Evolutionary conservation across 306 rosid genomes (phyloP), one percentile per base, ranked within the genome.

Genomic region (Vigna angularis): DNA sequence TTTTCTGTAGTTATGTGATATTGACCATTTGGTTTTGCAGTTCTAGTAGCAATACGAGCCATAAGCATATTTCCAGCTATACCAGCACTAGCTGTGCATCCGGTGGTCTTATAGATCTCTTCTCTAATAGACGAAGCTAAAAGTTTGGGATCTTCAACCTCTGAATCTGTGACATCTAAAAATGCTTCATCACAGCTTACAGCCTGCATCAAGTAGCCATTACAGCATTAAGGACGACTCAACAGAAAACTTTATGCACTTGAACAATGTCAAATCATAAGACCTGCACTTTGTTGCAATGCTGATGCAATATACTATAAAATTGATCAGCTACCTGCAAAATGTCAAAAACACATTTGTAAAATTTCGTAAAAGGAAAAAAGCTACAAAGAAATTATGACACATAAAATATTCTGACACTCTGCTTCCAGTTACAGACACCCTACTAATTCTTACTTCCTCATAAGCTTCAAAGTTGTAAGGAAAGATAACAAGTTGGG

Each of bases 101-200:
- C 82, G 36, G 98, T 95, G 42, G 81, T 87, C 83, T 83, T 87
- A 79, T 81, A 89, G 58, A 92, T 92, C 88, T 92, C 98, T 83
- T 73, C 81, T 83, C 98, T 88, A 70, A 92, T 84, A 40, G 80
- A 83, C 55, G 88, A 90, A 56, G 96, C 98, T 32, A 94, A 80
- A 79, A 83, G 66, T 70, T 88, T 87, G 15, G 91, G 97, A 87
- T 88, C 97, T 72, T 74, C 83, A 76, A 84, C 86, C 63, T 85
- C 90, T 38, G 61, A 79, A 73, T 82, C 86, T 61, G 91, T 86
- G 83, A 88, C 88, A 61, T 92, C 98, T 76, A 95, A 81, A 89
- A 86, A 92, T 72, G 98, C 98, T 86, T 94, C 98, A 73, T 92
- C 98, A 58, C 98, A 94, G 91, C 98, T 94, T 61, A 94, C 95